Evolutionary conservation across 768 basidiomycete genomes (phyloP).

Genomic region (Amanita subjunquillea): DNA sequence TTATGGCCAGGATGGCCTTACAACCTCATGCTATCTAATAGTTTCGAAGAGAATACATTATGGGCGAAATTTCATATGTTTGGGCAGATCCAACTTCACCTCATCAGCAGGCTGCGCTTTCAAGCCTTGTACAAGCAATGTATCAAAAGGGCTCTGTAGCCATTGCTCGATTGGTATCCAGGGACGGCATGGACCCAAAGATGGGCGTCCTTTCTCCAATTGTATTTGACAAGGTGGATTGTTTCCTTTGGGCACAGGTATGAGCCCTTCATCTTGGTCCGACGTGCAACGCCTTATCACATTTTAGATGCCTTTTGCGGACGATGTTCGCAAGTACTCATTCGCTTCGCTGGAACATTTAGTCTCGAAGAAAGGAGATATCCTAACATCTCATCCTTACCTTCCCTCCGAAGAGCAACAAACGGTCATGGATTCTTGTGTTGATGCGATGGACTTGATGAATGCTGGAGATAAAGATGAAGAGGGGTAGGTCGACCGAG

Average conservation of each 20-base stretch:
- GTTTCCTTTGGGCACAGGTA: slow-evolving; percentile 78
- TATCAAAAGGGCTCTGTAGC: slow-evolving; percentile 52
- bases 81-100: slow-evolving; percentile 65
- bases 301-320: slow-evolving; percentile 84
- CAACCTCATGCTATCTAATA: slow-evolving; percentile 17
- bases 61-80: slow-evolving; percentile 82
- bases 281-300: not conserved
- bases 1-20: not conserved
- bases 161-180: slow-evolving; percentile 74
- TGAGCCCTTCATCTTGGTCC: slow-evolving; percentile 9
- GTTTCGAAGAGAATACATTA: slow-evolving; percentile 75
- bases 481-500: slow-evolving; percentile 41
- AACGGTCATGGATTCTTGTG: slow-evolving; percentile 77
- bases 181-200: slow-evolving; percentile 67
- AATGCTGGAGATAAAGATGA: slow-evolving; percentile 68
- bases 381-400: slow-evolving; percentile 66
- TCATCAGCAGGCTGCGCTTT: slow-evolving; percentile 74
- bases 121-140: slow-evolving; percentile 84
- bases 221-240: slow-evolving; percentile 60
- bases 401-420: slow-evolving; percentile 72
- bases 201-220: slow-evolving; percentile 72
- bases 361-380: slow-evolving; percentile 65
- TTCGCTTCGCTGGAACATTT: slow-evolving; percentile 76
- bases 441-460: slow-evolving; percentile 85
- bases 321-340: slow-evolving; percentile 81